phyloP scores from a whole-genome alignment of 192 early-diverging fungal genomes.

The Fimicolochytrium jonesii region DNA sequence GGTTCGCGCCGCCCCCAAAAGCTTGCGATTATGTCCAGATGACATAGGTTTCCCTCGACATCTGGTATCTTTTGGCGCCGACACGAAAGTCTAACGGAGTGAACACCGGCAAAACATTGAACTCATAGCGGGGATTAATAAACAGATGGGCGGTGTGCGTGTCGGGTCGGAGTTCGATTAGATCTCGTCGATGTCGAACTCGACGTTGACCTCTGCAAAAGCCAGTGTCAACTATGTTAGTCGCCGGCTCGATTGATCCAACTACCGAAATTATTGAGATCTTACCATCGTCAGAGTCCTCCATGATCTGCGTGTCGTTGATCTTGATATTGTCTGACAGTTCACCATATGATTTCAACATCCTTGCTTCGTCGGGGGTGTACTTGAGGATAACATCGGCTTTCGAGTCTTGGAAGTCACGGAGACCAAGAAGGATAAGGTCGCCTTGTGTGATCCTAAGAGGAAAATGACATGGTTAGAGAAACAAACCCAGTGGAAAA shows the following conservation, averaged over 20 bases:
- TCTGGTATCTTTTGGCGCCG: no score
- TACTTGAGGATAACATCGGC: constrained; percentile 96
- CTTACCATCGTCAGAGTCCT: constrained; percentile 42
- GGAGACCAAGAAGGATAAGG: constrained; percentile 80
- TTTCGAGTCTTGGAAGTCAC: constrained; percentile 90
- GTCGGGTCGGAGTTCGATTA: no score
- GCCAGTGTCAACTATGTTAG: constrained; percentile 30
- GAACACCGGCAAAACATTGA: no score
- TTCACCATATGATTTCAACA: constrained; percentile 92
- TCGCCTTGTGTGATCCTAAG: constrained; percentile 87
- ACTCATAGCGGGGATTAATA: no score
- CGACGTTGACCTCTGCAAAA: constrained; percentile 64
- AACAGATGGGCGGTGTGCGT: no score
- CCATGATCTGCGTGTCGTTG: constrained; percentile 67
- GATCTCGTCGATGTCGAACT: constrained; percentile 92
- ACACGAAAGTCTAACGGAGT: no score
- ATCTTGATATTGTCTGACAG: constrained; percentile 86
- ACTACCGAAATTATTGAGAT: no score
- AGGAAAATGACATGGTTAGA: not conserved
- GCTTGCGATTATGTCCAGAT: no score
- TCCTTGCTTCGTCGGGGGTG: constrained; percentile 88
- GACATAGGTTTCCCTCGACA: no score
- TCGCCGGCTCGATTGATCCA: constrained; percentile 59
- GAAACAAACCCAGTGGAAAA: not conserved
- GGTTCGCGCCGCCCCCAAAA: no score